A percentile compares a stretch with the other conserved stretches of the same genome.
These are phyloP conservation scores for Neurospora sp. DNA, from an alignment of 2,329 filamentous ascomycete species.

Conservation along the genomic window DNA sequence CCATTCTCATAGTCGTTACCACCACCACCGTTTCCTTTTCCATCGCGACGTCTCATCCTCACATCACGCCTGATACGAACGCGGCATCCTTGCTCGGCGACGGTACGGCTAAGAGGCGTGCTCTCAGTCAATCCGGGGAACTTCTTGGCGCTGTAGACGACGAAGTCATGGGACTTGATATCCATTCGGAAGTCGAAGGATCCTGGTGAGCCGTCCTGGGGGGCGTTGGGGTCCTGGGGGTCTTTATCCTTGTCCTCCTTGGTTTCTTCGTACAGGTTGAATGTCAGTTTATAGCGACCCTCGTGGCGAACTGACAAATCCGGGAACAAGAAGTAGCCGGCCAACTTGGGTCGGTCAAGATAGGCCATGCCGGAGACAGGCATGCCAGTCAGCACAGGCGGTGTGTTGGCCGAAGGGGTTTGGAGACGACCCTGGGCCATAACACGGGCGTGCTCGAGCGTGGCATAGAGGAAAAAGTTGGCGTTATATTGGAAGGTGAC, in stretches of 20 bases:
- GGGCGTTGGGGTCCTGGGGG: slow-evolving; percentile 32
- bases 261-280: slow-evolving; percentile 88
- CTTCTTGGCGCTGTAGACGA: slow-evolving; percentile 94
- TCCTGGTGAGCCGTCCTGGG: slow-evolving; percentile 25
- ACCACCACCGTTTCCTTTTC: slow-evolving; percentile 18
- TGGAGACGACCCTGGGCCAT: slow-evolving; percentile 73
- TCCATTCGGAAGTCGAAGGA: slow-evolving; percentile 79
- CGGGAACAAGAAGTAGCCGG: slow-evolving; percentile 95
- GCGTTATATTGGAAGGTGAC: slow-evolving; percentile 89
- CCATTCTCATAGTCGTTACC: slow-evolving; percentile 18
- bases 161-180: slow-evolving; percentile 78
- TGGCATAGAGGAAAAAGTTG: slow-evolving; percentile 95
- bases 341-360: slow-evolving; percentile 69
- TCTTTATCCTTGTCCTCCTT: slow-evolving; percentile 78
- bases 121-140: slow-evolving; percentile 90
- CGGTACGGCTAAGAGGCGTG: slow-evolving; percentile 76
- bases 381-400: slow-evolving; percentile 84
- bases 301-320: slow-evolving; percentile 94
- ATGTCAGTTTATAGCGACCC: slow-evolving; percentile 81
- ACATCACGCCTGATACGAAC: slow-evolving; percentile 85
- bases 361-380: slow-evolving; percentile 95
- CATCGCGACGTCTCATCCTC: slow-evolving; percentile 41
- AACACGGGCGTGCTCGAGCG: slow-evolving; percentile 73
- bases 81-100: slow-evolving; percentile 93
- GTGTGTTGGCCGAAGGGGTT: slow-evolving; percentile 54